Percentiles rank a stretch among this genome's conserved stretches.
Conservation (phyloP, 768 basidiomycete species). For the Mrakia gelida region DNA sequence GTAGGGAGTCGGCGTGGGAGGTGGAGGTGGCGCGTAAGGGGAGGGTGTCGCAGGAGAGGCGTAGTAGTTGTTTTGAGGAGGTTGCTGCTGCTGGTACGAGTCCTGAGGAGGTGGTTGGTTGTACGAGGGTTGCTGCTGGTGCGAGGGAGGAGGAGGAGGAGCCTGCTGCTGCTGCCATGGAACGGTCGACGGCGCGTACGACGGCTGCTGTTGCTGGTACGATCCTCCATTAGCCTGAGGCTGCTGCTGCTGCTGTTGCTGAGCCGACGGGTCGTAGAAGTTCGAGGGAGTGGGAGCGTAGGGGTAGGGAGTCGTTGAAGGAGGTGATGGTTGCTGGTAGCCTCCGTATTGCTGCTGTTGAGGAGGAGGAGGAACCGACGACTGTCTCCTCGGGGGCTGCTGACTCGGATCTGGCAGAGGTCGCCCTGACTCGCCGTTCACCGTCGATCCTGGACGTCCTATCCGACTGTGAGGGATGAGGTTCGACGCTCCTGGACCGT, state of each 20-base stretch:
- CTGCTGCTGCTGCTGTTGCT: not conserved
- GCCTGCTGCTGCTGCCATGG: slow-evolving; percentile 8
- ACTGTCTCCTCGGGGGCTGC: slow-evolving; percentile 4
- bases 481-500: not conserved
- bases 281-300: not conserved
- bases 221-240: not conserved
- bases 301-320: not conserved
- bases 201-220: not conserved
- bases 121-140: slow-evolving; percentile 3
- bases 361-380: slow-evolving; percentile 4
- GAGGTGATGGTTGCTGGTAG: not conserved
- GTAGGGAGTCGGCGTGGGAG: not conserved
- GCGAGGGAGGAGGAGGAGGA: not conserved
- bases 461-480: not conserved
- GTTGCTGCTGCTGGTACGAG: not conserved
- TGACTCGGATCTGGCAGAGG: slow-evolving; percentile 13
- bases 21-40: slow-evolving; percentile 1
- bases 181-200: not conserved
- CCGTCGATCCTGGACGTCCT: not conserved
- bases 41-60: not conserved
- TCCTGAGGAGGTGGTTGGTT: not conserved
- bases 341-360: not conserved
- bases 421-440: not conserved
- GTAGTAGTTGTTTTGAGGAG: not conserved
- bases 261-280: not conserved